Base-by-base conservation (phyloP, 164 flowering plant genomes). In the Aristolochia fimbriata region DNA sequence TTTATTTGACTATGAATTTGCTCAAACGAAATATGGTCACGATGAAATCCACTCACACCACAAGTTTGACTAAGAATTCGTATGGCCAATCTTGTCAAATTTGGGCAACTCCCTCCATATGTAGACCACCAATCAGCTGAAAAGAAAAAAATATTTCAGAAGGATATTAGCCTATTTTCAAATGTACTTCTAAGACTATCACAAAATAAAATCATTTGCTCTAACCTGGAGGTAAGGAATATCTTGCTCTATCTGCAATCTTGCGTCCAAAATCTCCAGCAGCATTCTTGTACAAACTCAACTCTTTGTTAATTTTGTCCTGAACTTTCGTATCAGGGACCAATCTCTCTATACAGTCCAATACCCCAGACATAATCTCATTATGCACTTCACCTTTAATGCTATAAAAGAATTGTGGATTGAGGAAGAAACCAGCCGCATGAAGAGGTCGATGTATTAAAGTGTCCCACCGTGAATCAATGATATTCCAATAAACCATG, bases 71-170 rank as follows among this genome's bases (percentile, higher is more conserved):
- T 77, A 45, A 87, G 91, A 74, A 89, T 72, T 30, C 82, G 89
- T 58, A 79, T 69, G 19, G 95, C 95, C 66, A 89, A 69, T 37
- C 88, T 83, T 43, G 87, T 74, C 78, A 87, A 73, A 72, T 89
- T 84, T 51, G 95, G 95, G 75, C 96, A 88, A 65, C 84, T 79
- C 49, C 89, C 95, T 68, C 96, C 98, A 74, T 85, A 85, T 41
- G 88, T 85, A 62, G 89, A 82, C 98, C 98, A 89, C 98, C 98
- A 92, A 73, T 87, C 96, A 60, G 74, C 96, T 92, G 47, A 59
- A 63, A 22, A 59, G 21, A 52, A 64, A 65, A 49, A 74, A 62
- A 65, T 58, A 20, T 15, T 47, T 61, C 55, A 25, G 48, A 47
- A 37, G 6, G n/a, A 16, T 31, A 6, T 17, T 37, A 25, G n/a